Evolutionary conservation across 2,329 filamentous ascomycete species (phyloP), one percentile per base, ranked within the genome.

Genomic region (Sporothrix mexicana): DNA sequence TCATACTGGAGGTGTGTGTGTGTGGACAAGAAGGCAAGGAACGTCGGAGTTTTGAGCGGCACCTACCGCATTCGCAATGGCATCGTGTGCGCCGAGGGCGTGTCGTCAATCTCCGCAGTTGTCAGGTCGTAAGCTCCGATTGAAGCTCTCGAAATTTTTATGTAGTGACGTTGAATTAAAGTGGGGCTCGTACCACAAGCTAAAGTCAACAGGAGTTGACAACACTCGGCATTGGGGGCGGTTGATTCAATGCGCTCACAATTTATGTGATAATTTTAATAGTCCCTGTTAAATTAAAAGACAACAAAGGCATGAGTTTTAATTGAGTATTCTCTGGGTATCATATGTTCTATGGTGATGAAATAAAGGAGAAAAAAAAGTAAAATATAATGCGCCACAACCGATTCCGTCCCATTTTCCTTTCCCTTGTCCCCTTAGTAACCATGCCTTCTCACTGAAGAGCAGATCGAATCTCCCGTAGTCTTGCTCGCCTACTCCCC

Each of bases 1-100:
- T 83, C 88, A 90, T 90, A 13, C 45, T 25, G 17, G 41, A 23
- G 20, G 5, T 8, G 25, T 3, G 15, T 45, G 41, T 7, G n/a
- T 17, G 23, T 45, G 2, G 10, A 45, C 8, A 13, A 13, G 3
- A 20, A 3, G 43, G 20, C 25, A 69, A 57, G 36, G 25, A 55
- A 57, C 13, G 13, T 20, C 7, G 41, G 20, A 13, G 36, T 1
- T 17, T 43, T 17, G n/a, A 57, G 49, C 66, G 49, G 67, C 49
- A 57, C 20, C 41, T 70, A 70, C 68, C 68, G 67, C 49, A 47
- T 47, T 23, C 51, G 36, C 51, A 57, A 57, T 30, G 30, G 51
- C 41, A 70, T 59, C 13, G 49, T 61, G 68, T 51, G 53, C 8
- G 49, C 47, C 47, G 66, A 4, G 30, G 45, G 9, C 2, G 10